Evolutionary conservation across 108 stramenopile species (phyloP).

Genomic region (Discostella pseudostelligera): DNA sequence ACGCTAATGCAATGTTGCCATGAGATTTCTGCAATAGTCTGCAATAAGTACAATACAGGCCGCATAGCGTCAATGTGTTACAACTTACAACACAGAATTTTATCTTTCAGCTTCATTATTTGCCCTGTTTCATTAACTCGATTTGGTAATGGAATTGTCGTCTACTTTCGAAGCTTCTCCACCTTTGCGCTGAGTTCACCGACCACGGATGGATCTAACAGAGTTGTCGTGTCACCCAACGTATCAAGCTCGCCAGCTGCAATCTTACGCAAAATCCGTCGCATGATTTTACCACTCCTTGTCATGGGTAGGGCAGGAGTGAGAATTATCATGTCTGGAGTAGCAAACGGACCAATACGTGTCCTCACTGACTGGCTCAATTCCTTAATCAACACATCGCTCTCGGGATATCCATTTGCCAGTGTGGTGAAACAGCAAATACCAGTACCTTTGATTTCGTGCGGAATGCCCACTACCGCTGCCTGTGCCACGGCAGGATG

Average conservation of each 20-base stretch:
- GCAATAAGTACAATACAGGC: too few species aligned
- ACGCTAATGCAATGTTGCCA: too few species aligned
- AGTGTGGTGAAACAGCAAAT: slow-evolving; percentile 85
- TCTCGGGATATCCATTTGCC: slow-evolving; percentile 60
- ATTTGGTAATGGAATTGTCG: not conserved
- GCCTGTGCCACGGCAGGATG: slow-evolving; percentile 90
- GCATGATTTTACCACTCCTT: slow-evolving; percentile 95
- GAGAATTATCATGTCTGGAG: slow-evolving; percentile 86
- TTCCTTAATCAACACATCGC: slow-evolving; percentile 79
- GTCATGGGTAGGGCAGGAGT: slow-evolving; percentile 92
- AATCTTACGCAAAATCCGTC: slow-evolving; percentile 95
- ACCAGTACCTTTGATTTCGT: slow-evolving; percentile 91
- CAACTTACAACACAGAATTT: too few species aligned
- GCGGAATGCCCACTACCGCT: slow-evolving; percentile 89
- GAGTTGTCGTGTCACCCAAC: slow-evolving; percentile 91
- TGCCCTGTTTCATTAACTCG: too few species aligned
- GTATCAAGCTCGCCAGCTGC: slow-evolving; percentile 86
- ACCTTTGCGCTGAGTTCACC: slow-evolving; percentile 76
- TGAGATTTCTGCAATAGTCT: too few species aligned
- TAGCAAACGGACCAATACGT: slow-evolving; percentile 91
- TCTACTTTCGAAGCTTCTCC: slow-evolving; percentile 31
- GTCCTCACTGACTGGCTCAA: slow-evolving; percentile 72
- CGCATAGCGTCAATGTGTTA: too few species aligned
- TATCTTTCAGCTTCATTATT: too few species aligned
- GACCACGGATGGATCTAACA: slow-evolving; percentile 97